These are phyloP conservation scores for Phaeosphaeria sp. DNA, from an alignment of 2,329 filamentous ascomycete species.

Conservation along the genomic window DNA sequence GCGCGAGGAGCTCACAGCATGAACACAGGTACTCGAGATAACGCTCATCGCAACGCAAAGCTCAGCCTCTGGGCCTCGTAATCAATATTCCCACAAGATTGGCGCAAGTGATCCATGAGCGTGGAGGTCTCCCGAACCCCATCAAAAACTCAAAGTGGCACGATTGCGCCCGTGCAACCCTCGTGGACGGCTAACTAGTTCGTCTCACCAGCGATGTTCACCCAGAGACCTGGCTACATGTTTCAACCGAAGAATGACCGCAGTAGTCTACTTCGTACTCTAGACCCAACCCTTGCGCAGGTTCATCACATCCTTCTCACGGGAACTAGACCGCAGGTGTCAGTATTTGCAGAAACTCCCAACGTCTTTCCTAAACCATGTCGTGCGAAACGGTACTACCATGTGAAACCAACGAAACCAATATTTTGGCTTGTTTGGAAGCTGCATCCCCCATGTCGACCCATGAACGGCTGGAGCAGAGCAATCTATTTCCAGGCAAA, in stretches of 20 bases:
- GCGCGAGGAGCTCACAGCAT: background rate
- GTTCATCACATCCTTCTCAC: conserved; percentile 4
- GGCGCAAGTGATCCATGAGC: background rate
- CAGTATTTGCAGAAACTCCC: conserved; percentile 5
- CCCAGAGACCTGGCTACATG: conserved; percentile 22
- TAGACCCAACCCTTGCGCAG: conserved; percentile 3
- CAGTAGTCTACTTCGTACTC: no score
- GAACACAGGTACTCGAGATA: background rate
- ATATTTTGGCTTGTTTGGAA: conserved; percentile 20
- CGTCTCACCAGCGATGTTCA: conserved; percentile 18
- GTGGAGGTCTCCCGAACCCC: background rate
- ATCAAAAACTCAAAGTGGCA: conserved; percentile 6
- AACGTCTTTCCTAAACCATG: background rate
- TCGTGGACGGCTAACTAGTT: conserved; percentile 19
- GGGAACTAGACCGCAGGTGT: conserved; percentile 15
- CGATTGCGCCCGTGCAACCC: conserved; percentile 27
- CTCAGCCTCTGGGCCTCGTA: no score
- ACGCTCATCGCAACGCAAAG: no score
- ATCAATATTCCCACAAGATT: background rate
- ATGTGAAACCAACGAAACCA: no score
- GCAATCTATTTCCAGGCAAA: conserved; percentile 18
- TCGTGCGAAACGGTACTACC: conserved; percentile 24
- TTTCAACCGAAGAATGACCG: conserved; percentile 14
- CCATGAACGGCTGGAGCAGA: background rate
- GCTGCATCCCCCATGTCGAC: conserved; percentile 1